Evolutionary conservation across 208 protist species (phyloP).

Genomic region (Naegleria lovaniensis): DNA sequence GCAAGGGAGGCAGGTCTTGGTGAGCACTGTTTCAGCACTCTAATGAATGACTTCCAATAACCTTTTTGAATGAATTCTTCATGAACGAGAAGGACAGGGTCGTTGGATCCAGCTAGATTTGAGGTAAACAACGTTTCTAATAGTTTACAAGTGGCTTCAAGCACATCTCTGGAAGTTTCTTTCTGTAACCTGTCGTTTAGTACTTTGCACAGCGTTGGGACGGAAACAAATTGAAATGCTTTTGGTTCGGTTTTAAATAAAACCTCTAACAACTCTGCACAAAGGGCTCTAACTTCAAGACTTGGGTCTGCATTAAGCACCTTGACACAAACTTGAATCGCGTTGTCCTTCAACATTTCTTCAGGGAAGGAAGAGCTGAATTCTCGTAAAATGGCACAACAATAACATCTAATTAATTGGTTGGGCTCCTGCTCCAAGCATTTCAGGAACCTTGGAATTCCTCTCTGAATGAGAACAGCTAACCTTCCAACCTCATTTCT

Average conservation of each 20-base stretch:
- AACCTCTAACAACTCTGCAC: background rate
- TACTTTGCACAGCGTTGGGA: background rate
- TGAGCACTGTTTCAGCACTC: background rate
- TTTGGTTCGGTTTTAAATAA: conserved; percentile 5
- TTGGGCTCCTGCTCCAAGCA: background rate
- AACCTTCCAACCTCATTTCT: conserved; percentile 15
- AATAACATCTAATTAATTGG: background rate
- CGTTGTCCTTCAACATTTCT: background rate
- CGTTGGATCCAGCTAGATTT: background rate
- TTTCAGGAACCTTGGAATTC: background rate
- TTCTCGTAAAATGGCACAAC: conserved; percentile 25
- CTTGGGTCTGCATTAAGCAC: background rate
- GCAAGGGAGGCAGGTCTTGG: background rate
- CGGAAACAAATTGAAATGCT: background rate
- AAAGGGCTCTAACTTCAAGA: background rate
- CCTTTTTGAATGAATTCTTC: background rate
- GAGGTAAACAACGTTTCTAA: background rate
- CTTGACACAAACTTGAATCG: background rate
- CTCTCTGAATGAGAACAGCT: background rate
- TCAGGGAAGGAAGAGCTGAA: background rate
- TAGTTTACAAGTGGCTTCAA: conserved; percentile 4
- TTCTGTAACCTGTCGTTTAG: background rate
- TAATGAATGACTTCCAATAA: background rate
- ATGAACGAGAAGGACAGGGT: background rate
- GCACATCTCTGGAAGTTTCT: background rate